Evolutionary conservation across 2,329 filamentous ascomycete species (phyloP).

Genomic region (Septoria linicola): DNA sequence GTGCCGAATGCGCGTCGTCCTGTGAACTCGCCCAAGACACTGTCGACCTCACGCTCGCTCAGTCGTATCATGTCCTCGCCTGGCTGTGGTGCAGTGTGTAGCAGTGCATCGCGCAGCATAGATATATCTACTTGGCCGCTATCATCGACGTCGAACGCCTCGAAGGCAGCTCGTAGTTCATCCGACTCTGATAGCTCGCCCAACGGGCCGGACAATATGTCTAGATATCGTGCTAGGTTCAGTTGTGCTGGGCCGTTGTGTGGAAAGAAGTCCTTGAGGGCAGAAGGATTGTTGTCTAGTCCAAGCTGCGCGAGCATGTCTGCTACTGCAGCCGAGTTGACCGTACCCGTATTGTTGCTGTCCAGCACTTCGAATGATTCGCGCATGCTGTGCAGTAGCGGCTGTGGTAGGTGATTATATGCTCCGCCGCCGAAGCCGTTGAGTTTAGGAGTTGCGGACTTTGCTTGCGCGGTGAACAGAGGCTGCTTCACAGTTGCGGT

Average conservation of each 20-base stretch:
- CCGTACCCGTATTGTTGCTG: conserved; percentile 77
- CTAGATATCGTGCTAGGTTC: conserved; percentile 81
- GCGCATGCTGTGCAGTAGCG: conserved; percentile 81
- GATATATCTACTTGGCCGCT: conserved; percentile 85
- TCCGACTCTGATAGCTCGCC: conserved; percentile 71
- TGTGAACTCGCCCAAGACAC: conserved; percentile 82
- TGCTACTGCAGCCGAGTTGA: conserved; percentile 78
- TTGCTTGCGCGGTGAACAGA: conserved; percentile 21
- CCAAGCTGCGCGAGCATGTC: conserved; percentile 87
- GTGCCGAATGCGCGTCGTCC: conserved; percentile 75
- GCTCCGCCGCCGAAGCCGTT: conserved; percentile 23
- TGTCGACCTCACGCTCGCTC: conserved; percentile 74
- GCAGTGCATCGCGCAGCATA: conserved; percentile 77
- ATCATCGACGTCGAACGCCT: conserved; percentile 93
- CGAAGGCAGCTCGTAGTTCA: conserved; percentile 85
- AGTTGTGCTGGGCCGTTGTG: conserved; percentile 65
- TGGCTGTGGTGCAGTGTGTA: conserved; percentile 76
- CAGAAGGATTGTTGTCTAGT: conserved; percentile 67
- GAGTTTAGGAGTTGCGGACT: conserved; percentile 20
- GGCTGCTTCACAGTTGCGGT: conserved; percentile 31
- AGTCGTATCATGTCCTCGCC: conserved; percentile 59
- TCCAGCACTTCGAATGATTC: conserved; percentile 95
- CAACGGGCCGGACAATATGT: conserved; percentile 72
- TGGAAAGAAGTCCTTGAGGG: conserved; percentile 81
- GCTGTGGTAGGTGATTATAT: conserved; percentile 71